Base-by-base conservation (phyloP, 148 eudicot species). In the Cornus suecica region DNA sequence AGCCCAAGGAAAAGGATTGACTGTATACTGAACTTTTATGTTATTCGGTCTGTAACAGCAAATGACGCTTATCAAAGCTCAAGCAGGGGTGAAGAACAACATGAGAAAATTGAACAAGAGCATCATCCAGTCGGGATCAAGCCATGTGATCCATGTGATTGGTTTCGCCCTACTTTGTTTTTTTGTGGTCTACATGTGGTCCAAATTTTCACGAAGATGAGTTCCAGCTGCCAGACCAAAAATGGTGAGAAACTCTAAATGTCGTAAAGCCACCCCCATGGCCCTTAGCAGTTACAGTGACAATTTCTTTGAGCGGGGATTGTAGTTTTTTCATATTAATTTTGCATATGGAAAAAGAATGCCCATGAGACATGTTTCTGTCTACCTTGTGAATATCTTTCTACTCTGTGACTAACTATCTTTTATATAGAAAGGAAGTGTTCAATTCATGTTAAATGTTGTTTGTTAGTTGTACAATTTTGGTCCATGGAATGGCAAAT, bases 21-120 rank as follows among this genome's bases (percentile, higher is more conserved):
- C 18, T 31, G 13, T 27, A 16, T 65, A 76, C n/a, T 81, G 54
- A 76, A 29, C 74, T 77, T 58, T 58, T 16, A 24, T n/a, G 76
- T 30, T 77, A 66, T 71, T 16, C 32, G 51, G 66, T 52, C 29
- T 74, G 75, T 71, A 75, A 74, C 94, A 95, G 97, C 97, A 93
- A 95, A 90, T 88, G 94, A 90, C 94, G 23, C 75, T 93, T 70
- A 85, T 88, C 73, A 87, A 88, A 84, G 93, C 93, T 88, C 98
- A 91, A 85, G 97, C 97, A 41, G 88, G 97, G 72, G 84, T 95
- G 82, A 91, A 95, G 80, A 91, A 90, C 88, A 93, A 95, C 86
- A 82, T 90, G 98, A 93, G 93, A 82, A 87, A 92, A 83, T 73
- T 93, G 84, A 95, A 87, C 88, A 88, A 82, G 79, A 90, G 94